Conservation (phyloP, 306 rosid species). For the Styphnolobium japonicum region DNA sequence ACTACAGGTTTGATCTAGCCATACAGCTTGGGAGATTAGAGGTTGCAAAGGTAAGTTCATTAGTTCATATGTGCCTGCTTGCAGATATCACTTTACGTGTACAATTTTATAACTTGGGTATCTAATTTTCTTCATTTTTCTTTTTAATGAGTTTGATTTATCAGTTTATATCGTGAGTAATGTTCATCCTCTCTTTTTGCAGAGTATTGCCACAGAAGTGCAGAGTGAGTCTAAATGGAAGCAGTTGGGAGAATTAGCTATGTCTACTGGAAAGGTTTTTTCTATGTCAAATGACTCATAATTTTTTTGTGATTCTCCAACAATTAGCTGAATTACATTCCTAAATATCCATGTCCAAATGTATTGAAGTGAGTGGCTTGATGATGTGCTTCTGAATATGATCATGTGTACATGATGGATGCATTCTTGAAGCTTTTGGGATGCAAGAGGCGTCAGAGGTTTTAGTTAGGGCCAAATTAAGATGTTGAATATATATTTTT, state of each 20-base stretch:
- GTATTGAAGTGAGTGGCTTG: background rate
- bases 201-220: slow-evolving; percentile 86
- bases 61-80: slow-evolving; percentile 4
- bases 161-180: slow-evolving; percentile 12
- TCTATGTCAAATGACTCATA: background rate
- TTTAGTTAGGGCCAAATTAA: slow-evolving; percentile 2
- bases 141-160: background rate
- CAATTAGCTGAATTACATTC: background rate
- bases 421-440: background rate
- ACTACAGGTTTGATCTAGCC: slow-evolving; percentile 93
- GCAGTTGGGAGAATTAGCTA: slow-evolving; percentile 97
- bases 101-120: slow-evolving; percentile 1
- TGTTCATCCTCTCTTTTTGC: slow-evolving; percentile 17
- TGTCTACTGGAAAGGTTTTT: slow-evolving; percentile 88
- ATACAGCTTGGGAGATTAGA: slow-evolving; percentile 95
- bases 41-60: slow-evolving; percentile 77
- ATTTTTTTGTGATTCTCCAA: slow-evolving; percentile 3
- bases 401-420: background rate
- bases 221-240: slow-evolving; percentile 96
- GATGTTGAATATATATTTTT: slow-evolving; percentile 10
- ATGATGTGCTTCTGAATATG: slow-evolving; percentile 8
- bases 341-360: background rate
- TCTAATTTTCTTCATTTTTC: slow-evolving; percentile 6
- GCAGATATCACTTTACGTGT: slow-evolving; percentile 4
- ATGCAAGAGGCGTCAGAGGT: background rate